phyloP scores from a whole-genome alignment of 441 rosid genomes.

The Macaranga tanarius region DNA sequence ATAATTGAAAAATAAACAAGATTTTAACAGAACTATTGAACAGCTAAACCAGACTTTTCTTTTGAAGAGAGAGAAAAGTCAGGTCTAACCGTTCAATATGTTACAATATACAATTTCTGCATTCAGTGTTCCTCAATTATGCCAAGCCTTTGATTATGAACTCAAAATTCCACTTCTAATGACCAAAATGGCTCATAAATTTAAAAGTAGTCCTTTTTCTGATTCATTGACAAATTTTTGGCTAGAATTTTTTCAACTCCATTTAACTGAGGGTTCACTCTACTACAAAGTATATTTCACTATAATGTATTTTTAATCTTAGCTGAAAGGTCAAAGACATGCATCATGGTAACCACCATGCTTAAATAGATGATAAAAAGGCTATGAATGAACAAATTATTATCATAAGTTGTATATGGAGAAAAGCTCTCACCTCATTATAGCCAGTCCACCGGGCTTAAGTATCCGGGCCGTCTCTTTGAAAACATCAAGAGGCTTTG shows the following conservation, averaged over 20 bases:
- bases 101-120: background rate
- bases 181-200: background rate
- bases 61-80: no score
- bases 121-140: background rate
- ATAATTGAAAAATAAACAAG: background rate
- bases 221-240: background rate
- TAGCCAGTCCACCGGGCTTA: slow-evolving; percentile 82
- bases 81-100: no score
- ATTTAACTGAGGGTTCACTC: background rate
- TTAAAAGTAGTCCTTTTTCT: background rate
- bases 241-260: background rate
- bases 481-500: slow-evolving; percentile 77
- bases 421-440: slow-evolving; percentile 56
- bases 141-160: background rate
- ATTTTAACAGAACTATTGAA: background rate
- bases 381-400: background rate
- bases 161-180: background rate
- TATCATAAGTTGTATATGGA: slow-evolving; percentile 5
- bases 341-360: background rate
- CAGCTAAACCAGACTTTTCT: background rate
- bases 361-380: background rate
- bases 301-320: background rate
- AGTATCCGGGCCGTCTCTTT: slow-evolving; percentile 80
- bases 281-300: background rate
- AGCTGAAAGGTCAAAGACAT: background rate